Evolutionary conservation across 2,329 filamentous ascomycete species (phyloP), one percentile per base, ranked within the genome.

Genomic region (Gaeumannomyces tritici): DNA sequence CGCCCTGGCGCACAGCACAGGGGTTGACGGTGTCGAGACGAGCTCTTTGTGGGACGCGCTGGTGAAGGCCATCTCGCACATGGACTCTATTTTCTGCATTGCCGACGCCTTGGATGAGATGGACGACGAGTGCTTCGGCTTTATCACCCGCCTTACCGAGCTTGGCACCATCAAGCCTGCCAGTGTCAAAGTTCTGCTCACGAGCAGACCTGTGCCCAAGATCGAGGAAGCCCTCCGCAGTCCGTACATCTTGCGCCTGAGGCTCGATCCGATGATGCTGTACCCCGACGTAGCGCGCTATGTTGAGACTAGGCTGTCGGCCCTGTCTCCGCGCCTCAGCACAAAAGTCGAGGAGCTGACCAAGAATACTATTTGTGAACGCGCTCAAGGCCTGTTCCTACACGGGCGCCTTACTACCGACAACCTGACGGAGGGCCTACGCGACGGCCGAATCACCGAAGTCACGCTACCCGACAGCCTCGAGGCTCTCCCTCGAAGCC

Each of bases 371-470:
- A 69, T 79, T 3, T 72, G 71, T 3, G 73, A 72, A 3, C 67
- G 68, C 4, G 75, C 74, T 0, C 73, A 76, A n/a, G 77, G 77
- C 0, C 66, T 79, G 1, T 80, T 80, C 62, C 70, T 80, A 5
- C 79, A 78, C 63, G 76, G 77, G 1, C 73, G 72, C 55, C 71
- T 80, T 3, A 73, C 75, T 11, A 73, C 79, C 71, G 76, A 80
- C 26, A 68, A 73, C 24, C 70, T 74, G 31, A 66, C 73, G 12
- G 64, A 68, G n/a, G 64, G 42, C 21, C 42, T 51, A n/a, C 42
- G 42, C 42, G 42, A 51, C 42, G 42, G 42, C 42, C 21, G 42
- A 4, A 51, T 51, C 42, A 51, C 66, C 33, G 67, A 66, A 21
- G 69, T 69, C 24, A 62, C 70, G 26, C 56, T 72, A 13, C 13